Evolutionary conservation across 1,139 yeast genomes (phyloP).

Genomic region (Debaryomyces sp.): DNA sequence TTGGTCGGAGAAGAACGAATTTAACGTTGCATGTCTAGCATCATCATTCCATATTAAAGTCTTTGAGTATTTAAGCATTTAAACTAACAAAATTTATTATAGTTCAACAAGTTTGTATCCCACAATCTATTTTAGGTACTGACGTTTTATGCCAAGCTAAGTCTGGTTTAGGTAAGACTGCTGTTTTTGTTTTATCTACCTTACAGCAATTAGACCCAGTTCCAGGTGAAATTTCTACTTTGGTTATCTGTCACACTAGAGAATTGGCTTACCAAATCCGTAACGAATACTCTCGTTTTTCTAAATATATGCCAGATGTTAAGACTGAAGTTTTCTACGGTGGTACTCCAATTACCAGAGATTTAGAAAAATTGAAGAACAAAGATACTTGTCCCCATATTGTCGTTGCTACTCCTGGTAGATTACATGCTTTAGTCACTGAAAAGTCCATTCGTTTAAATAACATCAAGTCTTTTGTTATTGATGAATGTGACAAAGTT

Average conservation of each 20-base stretch:
- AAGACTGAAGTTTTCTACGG: slow-evolving; percentile 97
- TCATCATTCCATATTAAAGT: slow-evolving; percentile 4
- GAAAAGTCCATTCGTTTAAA: slow-evolving; percentile 87
- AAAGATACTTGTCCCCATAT: slow-evolving; percentile 96
- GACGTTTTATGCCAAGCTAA: slow-evolving; percentile 99
- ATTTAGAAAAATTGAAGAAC: slow-evolving; percentile 84
- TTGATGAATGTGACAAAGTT: slow-evolving; percentile 98
- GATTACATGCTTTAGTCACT: slow-evolving; percentile 90
- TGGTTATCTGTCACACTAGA: slow-evolving; percentile 97
- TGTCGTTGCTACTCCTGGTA: slow-evolving; percentile 98
- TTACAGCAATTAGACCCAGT: slow-evolving; percentile 97
- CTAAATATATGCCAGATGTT: slow-evolving; percentile 98
- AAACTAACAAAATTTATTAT: slow-evolving; percentile 19
- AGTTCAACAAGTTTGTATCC: slow-evolving; percentile 98
- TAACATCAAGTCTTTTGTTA: slow-evolving; percentile 91
- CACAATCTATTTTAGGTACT: slow-evolving; percentile 97
- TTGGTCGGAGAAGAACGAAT: slow-evolving; percentile 4
- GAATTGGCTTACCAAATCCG: slow-evolving; percentile 98
- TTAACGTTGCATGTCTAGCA: slow-evolving; percentile 5
- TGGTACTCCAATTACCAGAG: slow-evolving; percentile 87
- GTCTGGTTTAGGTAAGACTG: slow-evolving; percentile 99
- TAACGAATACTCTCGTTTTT: slow-evolving; percentile 96
- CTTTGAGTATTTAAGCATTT: background rate
- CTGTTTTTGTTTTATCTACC: slow-evolving; percentile 94
- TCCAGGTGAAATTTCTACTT: slow-evolving; percentile 92